Evolutionary conservation across 352 stramenopile species (phyloP).

Genomic region (Blastocystis sp.): DNA sequence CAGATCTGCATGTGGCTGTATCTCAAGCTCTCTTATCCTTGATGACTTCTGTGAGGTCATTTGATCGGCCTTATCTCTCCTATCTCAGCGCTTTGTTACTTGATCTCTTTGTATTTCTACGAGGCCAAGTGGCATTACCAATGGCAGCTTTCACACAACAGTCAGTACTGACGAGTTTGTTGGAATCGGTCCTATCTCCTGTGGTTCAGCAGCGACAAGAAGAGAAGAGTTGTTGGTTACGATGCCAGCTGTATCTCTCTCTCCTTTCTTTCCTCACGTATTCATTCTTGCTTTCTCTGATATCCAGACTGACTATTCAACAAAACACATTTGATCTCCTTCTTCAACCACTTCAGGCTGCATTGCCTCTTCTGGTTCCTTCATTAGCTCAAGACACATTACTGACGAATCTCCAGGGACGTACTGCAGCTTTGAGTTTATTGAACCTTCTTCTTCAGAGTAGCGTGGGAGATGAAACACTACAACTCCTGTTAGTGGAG

Average conservation of each 20-base stretch:
- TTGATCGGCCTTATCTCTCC: conserved; percentile 3
- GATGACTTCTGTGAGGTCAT: not conserved
- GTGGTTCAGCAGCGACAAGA: conserved; percentile 20
- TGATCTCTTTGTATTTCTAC: conserved; percentile 6
- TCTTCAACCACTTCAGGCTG: not conserved
- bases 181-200: not conserved
- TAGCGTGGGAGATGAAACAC: not conserved
- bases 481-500: not conserved
- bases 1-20: conserved; percentile 10
- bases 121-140: not conserved
- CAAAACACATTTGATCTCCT: not conserved
- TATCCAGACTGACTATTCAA: not conserved
- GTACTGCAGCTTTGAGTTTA: not conserved
- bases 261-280: conserved; percentile 33
- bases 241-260: not conserved
- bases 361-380: not conserved
- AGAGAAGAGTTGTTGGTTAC: not conserved
- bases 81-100: not conserved
- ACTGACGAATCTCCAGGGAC: not conserved
- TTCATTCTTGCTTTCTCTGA: not conserved
- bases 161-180: not conserved
- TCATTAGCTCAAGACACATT: conserved; percentile 12
- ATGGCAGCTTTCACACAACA: conserved; percentile 39
- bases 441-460: not conserved
- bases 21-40: not conserved